Evolutionary conservation across 2,329 filamentous ascomycete species (phyloP).

Genomic region (Elsinoe perseae): DNA sequence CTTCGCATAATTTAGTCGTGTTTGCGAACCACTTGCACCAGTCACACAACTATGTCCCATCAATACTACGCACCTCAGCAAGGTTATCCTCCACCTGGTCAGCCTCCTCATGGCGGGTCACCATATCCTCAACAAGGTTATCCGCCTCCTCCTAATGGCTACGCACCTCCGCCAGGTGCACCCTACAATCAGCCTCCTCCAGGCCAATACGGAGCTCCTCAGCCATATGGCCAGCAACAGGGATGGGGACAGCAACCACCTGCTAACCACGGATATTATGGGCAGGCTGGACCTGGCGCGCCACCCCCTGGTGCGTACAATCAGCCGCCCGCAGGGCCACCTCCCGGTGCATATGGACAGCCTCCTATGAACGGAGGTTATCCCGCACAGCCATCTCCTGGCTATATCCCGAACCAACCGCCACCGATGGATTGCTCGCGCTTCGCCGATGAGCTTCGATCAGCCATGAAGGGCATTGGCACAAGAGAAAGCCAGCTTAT

Average conservation of each 20-base stretch:
- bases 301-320: constrained; percentile 29
- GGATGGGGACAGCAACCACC: constrained; percentile 17
- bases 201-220: background rate
- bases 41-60: constrained; percentile 3
- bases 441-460: constrained; percentile 64
- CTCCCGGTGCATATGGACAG: constrained; percentile 26
- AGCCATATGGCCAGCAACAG: constrained; percentile 14
- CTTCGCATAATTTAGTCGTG: too few relatives aligned
- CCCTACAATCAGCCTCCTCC: background rate
- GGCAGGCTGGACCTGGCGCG: constrained; percentile 29
- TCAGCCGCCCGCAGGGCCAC: constrained; percentile 28
- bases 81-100: background rate
- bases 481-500: constrained; percentile 79
- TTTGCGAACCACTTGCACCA: background rate
- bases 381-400: constrained; percentile 59
- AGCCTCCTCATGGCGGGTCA: background rate
- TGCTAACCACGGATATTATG: constrained; percentile 16
- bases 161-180: constrained; percentile 11
- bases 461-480: constrained; percentile 89
- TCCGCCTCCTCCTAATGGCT: constrained; percentile 1
- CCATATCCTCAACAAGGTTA: constrained; percentile 15
- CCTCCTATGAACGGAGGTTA: constrained; percentile 24
- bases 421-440: constrained; percentile 58
- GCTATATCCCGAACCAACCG: constrained; percentile 65
- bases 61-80: constrained; percentile 12